Conservation (phyloP, 257 asterid genomes). For the Solanum medicagineum region DNA sequence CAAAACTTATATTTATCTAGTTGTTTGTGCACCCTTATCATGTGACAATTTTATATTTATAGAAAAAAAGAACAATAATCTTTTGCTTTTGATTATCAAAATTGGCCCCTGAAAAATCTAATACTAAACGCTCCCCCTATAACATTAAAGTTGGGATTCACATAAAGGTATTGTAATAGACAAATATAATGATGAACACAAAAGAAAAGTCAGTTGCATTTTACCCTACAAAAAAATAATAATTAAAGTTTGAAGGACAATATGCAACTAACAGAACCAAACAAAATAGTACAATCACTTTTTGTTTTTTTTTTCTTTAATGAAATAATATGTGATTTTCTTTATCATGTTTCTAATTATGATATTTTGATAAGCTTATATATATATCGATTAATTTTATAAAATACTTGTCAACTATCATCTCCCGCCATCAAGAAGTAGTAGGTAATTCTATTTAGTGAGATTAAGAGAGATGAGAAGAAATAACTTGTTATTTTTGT, state of each 20-base stretch:
- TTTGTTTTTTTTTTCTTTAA: background rate
- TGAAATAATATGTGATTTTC: background rate
- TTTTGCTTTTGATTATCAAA: background rate
- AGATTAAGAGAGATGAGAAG: too few species aligned
- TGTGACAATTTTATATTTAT: conserved; percentile 8
- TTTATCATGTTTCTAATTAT: background rate
- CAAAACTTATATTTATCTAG: conserved; percentile 18
- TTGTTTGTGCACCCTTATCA: conserved; percentile 44
- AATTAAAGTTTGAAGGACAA: background rate
- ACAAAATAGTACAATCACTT: background rate
- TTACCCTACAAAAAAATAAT: conserved; percentile 16
- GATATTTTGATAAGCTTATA: background rate
- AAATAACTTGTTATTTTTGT: too few species aligned
- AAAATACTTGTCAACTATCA: accelerated
- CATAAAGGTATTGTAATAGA: conserved; percentile 9
- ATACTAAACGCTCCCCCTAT: conserved; percentile 35
- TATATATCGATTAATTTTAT: background rate
- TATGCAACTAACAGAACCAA: background rate
- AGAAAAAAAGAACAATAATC: background rate
- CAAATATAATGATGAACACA: conserved; percentile 19
- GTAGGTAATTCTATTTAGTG: too few species aligned
- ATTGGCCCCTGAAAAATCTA: background rate
- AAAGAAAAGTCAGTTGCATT: conserved; percentile 21
- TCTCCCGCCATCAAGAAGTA: too few species aligned
- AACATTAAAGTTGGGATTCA: conserved; percentile 19